A percentile compares a stretch with the other conserved stretches of the same genome.
Evolutionary conservation across 2,329 filamentous ascomycete species (phyloP).

Genomic region (Beauveria sp.): DNA sequence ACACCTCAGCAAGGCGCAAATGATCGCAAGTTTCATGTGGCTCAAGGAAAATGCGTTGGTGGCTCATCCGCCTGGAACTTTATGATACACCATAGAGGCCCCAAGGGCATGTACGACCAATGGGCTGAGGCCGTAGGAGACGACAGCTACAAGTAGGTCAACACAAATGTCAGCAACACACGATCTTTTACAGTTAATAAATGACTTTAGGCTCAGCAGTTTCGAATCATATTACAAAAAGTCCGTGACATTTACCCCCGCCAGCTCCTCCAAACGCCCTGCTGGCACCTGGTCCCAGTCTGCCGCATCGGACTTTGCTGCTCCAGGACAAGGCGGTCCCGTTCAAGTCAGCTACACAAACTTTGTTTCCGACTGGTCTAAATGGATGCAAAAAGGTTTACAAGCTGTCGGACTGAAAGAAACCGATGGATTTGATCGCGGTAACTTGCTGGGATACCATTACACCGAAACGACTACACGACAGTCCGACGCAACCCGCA

Average conservation of each 20-base stretch:
- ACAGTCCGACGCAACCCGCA: slow-evolving; percentile 17
- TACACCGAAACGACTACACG: slow-evolving; percentile 17
- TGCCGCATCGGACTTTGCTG: slow-evolving; percentile 17
- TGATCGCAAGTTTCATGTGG: slow-evolving; percentile 26
- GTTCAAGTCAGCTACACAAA: slow-evolving; percentile 21
- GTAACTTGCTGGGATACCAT: slow-evolving; percentile 18
- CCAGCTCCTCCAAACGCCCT: slow-evolving; percentile 10
- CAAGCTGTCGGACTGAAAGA: slow-evolving; percentile 20
- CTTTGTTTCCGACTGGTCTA: slow-evolving; percentile 18
- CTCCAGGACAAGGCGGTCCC: slow-evolving; percentile 16
- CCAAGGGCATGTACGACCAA: slow-evolving; percentile 22
- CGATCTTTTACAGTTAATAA: background rate
- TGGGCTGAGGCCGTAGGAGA: slow-evolving; percentile 23
- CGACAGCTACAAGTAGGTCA: slow-evolving; percentile 21
- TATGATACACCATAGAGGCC: slow-evolving; percentile 26
- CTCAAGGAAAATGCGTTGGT: slow-evolving; percentile 30
- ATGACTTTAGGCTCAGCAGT: background rate
- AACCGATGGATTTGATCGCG: slow-evolving; percentile 17
- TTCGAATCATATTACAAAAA: slow-evolving; percentile 22
- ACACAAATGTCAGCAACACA: background rate
- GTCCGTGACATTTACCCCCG: slow-evolving; percentile 19
- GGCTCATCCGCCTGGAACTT: slow-evolving; percentile 31
- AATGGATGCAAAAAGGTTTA: slow-evolving; percentile 18
- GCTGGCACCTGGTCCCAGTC: slow-evolving; percentile 19
- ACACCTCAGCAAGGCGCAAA: slow-evolving; percentile 17